Conservation (phyloP, 371 early-diverging fungal genomes). For the Mortierella sp. region DNA sequence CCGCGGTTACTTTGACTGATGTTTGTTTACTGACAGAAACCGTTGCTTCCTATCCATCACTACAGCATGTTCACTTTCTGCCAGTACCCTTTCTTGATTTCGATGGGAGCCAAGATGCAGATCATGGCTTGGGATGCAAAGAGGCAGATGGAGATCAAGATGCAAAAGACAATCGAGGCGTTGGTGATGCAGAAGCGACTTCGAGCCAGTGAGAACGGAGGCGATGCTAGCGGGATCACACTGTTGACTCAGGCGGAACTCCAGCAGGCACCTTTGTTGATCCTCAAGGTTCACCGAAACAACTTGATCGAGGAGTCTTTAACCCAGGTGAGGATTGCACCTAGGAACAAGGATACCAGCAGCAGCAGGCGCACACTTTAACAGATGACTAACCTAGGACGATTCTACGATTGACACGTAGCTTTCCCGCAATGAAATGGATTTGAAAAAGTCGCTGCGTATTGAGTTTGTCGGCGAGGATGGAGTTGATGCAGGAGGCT, state of each 20-base stretch:
- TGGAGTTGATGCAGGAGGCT: conserved; percentile 96
- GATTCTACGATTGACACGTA: conserved; percentile 31
- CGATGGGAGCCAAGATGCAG: conserved; percentile 87
- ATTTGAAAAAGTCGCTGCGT: conserved; percentile 88
- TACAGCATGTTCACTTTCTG: conserved; percentile 81
- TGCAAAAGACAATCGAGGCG: conserved; percentile 61
- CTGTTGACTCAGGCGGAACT: conserved; percentile 63
- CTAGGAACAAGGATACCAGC: not conserved
- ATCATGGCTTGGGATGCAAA: conserved; percentile 91
- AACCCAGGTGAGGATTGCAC: conserved; percentile 60
- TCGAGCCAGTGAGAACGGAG: conserved; percentile 26
- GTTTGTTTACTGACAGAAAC: not conserved
- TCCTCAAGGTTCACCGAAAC: conserved; percentile 86
- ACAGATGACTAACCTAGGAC: not conserved
- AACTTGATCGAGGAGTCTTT: conserved; percentile 91
- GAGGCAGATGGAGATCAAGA: conserved; percentile 87
- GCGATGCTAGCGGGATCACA: conserved; percentile 18
- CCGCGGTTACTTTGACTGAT: not conserved
- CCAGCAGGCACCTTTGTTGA: conserved; percentile 83
- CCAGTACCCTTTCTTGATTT: conserved; percentile 91
- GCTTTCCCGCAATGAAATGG: conserved; percentile 76
- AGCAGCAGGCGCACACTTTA: not conserved
- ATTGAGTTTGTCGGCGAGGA: conserved; percentile 92
- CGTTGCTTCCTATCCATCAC: not conserved
- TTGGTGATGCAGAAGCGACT: conserved; percentile 40